These are phyloP conservation scores for Diplocarpon rosae DNA, from an alignment of 2,329 filamentous ascomycete species.

Conservation along the genomic window DNA sequence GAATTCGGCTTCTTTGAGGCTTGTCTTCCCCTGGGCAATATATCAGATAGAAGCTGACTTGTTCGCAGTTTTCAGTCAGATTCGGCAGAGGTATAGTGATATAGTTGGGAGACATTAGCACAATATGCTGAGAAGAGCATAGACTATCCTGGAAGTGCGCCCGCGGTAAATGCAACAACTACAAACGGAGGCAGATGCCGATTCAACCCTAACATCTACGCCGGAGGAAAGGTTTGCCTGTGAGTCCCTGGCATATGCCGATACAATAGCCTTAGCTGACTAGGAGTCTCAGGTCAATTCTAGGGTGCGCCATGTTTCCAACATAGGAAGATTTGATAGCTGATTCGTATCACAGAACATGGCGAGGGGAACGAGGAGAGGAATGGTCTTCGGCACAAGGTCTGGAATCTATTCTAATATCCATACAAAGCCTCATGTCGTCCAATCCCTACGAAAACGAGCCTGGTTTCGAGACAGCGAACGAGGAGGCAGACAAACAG, in stretches of 20 bases:
- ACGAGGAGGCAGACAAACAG: slow-evolving; percentile 56
- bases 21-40: slow-evolving; percentile 19
- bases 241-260: slow-evolving; percentile 35
- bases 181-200: slow-evolving; percentile 82
- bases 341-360: slow-evolving; percentile 54
- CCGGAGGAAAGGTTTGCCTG: slow-evolving; percentile 84
- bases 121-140: slow-evolving; percentile 1
- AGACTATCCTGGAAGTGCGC: slow-evolving; percentile 73
- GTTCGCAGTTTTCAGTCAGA: slow-evolving; percentile 57
- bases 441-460: slow-evolving; percentile 92
- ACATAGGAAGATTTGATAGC: not conserved
- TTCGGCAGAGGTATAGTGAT: slow-evolving; percentile 57
- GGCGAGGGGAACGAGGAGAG: slow-evolving; percentile 81
- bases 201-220: slow-evolving; percentile 96
- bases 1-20: slow-evolving; percentile 98
- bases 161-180: slow-evolving; percentile 56
- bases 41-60: slow-evolving; percentile 22
- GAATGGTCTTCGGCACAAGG: slow-evolving; percentile 96
- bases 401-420: slow-evolving; percentile 85
- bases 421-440: slow-evolving; percentile 94
- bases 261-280: slow-evolving; percentile 13
- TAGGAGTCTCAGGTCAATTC: slow-evolving; percentile 56
- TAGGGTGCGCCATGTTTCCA: slow-evolving; percentile 48
- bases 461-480: slow-evolving; percentile 77
- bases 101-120: not conserved